phyloP scores from a whole-genome alignment of 306 rosid species.

The Vachellia collinsii region DNA sequence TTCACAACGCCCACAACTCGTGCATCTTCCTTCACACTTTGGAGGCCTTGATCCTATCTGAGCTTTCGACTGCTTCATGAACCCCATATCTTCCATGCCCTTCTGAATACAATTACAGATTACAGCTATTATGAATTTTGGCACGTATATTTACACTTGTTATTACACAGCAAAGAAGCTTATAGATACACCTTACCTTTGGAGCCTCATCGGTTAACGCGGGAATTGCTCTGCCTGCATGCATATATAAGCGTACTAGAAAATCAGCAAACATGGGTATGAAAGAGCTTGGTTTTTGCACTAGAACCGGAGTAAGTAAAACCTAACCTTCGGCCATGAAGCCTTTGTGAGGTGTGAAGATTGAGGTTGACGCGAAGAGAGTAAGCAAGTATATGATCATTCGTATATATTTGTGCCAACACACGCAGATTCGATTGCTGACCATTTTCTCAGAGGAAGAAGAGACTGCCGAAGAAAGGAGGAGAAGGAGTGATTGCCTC shows the following conservation, averaged over 20 bases:
- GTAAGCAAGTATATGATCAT: constrained; percentile 39
- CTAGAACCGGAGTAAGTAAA: not conserved
- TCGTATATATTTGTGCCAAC: constrained; percentile 50
- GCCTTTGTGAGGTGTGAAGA: constrained; percentile 34
- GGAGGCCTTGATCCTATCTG: constrained; percentile 82
- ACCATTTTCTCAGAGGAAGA: constrained; percentile 52
- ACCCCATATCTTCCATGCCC: constrained; percentile 32
- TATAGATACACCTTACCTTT: constrained; percentile 26
- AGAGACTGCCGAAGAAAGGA: constrained; percentile 38
- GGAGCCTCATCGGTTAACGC: constrained; percentile 33
- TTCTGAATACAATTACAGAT: constrained; percentile 25
- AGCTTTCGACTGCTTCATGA: not conserved
- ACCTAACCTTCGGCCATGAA: constrained; percentile 67
- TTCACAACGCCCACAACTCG: constrained; percentile 64
- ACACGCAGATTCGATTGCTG: constrained; percentile 47
- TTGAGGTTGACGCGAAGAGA: constrained; percentile 54
- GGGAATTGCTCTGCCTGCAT: constrained; percentile 63
- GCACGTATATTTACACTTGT: not conserved
- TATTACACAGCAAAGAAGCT: not conserved
- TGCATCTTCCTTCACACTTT: constrained; percentile 61
- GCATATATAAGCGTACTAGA: not conserved
- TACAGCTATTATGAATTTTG: not conserved
- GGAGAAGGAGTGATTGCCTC: constrained; percentile 21
- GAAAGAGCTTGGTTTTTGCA: not conserved
- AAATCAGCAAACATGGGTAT: constrained; percentile 16